These are phyloP conservation scores for Dothiorella sarmentorum DNA, from an alignment of 2,329 filamentous ascomycete genomes.

Conservation along the genomic window DNA sequence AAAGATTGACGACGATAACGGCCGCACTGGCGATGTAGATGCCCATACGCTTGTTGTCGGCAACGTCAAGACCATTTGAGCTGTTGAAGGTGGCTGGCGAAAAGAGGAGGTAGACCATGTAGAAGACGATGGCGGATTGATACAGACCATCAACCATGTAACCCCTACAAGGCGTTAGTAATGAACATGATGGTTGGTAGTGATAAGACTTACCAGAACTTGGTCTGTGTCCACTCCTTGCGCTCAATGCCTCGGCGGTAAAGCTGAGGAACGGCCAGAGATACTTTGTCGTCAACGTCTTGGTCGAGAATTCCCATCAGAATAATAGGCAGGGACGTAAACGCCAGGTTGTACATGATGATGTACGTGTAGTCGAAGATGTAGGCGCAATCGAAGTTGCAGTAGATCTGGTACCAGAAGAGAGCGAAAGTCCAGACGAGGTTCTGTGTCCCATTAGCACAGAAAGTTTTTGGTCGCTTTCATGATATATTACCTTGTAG, in stretches of 20 bases:
- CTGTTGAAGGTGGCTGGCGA: conserved; percentile 65
- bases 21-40: conserved; percentile 81
- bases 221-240: conserved; percentile 90
- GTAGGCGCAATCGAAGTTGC: conserved; percentile 94
- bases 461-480: conserved; percentile 37
- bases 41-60: conserved; percentile 80
- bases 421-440: conserved; percentile 95
- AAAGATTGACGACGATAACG: conserved; percentile 85
- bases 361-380: conserved; percentile 98
- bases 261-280: conserved; percentile 88
- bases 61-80: conserved; percentile 68
- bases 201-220: conserved; percentile 78
- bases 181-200: not conserved
- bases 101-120: conserved; percentile 83
- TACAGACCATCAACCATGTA: conserved; percentile 96
- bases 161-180: conserved; percentile 41
- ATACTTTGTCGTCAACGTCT: conserved; percentile 91
- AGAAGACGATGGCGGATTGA: conserved; percentile 91
- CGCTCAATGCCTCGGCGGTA: conserved; percentile 95
- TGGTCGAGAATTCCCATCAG: conserved; percentile 97
- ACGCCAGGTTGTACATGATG: conserved; percentile 91
- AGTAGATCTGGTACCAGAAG: conserved; percentile 97
- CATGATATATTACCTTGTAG: conserved; percentile 61
- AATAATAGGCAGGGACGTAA: conserved; percentile 91
- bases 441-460: conserved; percentile 54